These are phyloP conservation scores for Wakefieldia striispora DNA, from an alignment of 768 basidiomycete genomes.

Conservation along the genomic window DNA sequence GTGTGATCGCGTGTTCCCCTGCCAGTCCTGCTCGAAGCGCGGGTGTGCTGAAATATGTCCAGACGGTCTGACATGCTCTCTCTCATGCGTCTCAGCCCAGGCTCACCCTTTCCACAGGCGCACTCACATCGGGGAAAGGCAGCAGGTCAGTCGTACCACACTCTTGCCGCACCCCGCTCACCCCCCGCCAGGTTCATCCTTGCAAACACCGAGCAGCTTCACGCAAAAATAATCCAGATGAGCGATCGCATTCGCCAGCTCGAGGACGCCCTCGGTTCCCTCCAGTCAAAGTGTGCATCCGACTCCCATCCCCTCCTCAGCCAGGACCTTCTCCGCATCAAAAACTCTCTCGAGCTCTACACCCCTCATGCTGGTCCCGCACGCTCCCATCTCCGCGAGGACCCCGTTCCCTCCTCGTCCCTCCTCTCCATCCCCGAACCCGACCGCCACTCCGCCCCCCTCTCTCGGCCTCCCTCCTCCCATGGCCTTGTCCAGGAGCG, in stretches of 20 bases:
- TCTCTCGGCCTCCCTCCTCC: background rate
- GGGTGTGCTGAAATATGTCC: constrained; percentile 64
- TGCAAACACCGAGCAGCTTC: constrained; percentile 64
- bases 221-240: constrained; percentile 59
- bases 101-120: constrained; percentile 36
- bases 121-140: constrained; percentile 60
- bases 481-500: constrained; percentile 19
- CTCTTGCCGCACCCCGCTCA: constrained; percentile 5
- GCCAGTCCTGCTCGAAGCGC: constrained; percentile 64
- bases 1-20: constrained; percentile 68
- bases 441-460: constrained; percentile 8
- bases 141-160: constrained; percentile 45
- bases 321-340: constrained; percentile 59
- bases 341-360: constrained; percentile 67
- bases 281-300: constrained; percentile 40
- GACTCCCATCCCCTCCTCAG: constrained; percentile 54
- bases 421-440: constrained; percentile 2
- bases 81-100: background rate
- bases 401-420: constrained; percentile 14
- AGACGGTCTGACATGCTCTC: constrained; percentile 39
- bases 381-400: constrained; percentile 1
- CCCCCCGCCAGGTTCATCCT: constrained; percentile 53
- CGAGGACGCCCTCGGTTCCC: constrained; percentile 53
- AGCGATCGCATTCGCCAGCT: constrained; percentile 63
- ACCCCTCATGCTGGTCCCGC: constrained; percentile 24